Base-by-base conservation (phyloP, 2,329 filamentous ascomycete genomes). In the Colletotrichum chrysophilum region DNA sequence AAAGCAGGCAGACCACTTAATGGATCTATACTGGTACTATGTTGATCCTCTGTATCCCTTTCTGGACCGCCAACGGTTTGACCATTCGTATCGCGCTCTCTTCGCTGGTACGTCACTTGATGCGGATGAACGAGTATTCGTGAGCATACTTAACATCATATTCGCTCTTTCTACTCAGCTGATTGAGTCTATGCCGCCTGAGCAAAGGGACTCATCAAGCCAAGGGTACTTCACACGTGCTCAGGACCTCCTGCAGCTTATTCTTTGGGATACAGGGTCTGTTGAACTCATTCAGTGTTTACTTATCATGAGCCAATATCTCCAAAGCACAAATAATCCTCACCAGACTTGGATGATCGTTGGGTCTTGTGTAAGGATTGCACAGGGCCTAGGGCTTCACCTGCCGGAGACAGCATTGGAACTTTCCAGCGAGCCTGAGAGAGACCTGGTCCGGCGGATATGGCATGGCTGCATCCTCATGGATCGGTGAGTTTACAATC, bases 321-420 rank as follows among this genome's bases (percentile, higher is more conserved):
- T 89, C 0, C 88, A 89, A 58, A 87, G 88, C 61, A 89, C 88
- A 0, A 84, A 87, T 14, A 84, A 85, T 7, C 84, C 86, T 0
- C 86, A 89, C 73, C 85, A 88, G 72, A 88, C 86, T 2, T 89
- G 88, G 88, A 88, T 89, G 80, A 84, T 87, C 6, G 85, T 87
- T 1, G 87, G 87, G 0, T 81, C 86, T 5, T 87, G 87, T 0
- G 84, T 89, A 18, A 82, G 87, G 2, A 88, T 85, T 18, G 88
- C 88, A 0, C 86, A 89, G 66, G 86, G 87, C 0, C 71, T 89
- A 4, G 88, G 87, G 0, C 78, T 89, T 32, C 87, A 89, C 66
- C 78, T 88, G 4, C 82, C 84, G 0, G 84, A 87, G 52, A 86
- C 85, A 0, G 81, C 82, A 0, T n/a, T 66, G 5, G 75, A 66